These are phyloP conservation scores for Oryza punctata DNA, from an alignment of 176 grass and related monocot species.

Conservation along the genomic window DNA sequence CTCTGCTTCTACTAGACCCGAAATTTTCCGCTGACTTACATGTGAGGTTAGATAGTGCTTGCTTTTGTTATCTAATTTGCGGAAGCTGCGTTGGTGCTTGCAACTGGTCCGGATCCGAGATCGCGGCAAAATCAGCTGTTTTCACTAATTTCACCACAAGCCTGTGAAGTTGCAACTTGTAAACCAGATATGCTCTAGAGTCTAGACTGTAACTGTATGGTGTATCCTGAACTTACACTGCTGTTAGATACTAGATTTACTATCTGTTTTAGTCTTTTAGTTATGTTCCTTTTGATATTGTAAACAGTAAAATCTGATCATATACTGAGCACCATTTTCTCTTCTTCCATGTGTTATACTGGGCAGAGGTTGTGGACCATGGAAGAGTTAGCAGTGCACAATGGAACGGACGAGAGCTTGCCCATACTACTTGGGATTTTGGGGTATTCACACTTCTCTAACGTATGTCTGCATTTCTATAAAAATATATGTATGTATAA, in stretches of 20 bases:
- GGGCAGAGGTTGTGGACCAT: constrained; percentile 68
- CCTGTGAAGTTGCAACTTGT: too few species aligned
- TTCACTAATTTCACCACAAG: too few species aligned
- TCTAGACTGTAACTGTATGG: constrained; percentile 2
- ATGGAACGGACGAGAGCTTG: constrained; percentile 67
- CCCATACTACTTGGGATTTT: constrained; percentile 84
- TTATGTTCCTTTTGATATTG: background rate
- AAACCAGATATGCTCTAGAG: too few species aligned
- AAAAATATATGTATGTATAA: background rate
- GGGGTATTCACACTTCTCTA: constrained; percentile 52
- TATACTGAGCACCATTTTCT: background rate
- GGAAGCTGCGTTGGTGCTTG: background rate
- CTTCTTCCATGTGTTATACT: constrained; percentile 28
- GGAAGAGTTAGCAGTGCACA: constrained; percentile 71
- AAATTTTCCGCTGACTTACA: background rate
- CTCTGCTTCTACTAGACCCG: background rate
- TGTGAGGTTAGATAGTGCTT: background rate
- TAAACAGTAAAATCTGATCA: background rate
- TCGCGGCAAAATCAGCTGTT: background rate
- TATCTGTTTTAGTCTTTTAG: background rate
- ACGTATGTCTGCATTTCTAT: background rate
- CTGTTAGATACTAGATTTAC: background rate
- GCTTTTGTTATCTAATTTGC: background rate
- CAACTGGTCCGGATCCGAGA: background rate
- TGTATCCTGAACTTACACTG: background rate